A percentile compares a stretch with the other conserved stretches of the same genome.
Conservation (phyloP, 2,329 filamentous ascomycete species). For the Ophiostoma sp. region DNA sequence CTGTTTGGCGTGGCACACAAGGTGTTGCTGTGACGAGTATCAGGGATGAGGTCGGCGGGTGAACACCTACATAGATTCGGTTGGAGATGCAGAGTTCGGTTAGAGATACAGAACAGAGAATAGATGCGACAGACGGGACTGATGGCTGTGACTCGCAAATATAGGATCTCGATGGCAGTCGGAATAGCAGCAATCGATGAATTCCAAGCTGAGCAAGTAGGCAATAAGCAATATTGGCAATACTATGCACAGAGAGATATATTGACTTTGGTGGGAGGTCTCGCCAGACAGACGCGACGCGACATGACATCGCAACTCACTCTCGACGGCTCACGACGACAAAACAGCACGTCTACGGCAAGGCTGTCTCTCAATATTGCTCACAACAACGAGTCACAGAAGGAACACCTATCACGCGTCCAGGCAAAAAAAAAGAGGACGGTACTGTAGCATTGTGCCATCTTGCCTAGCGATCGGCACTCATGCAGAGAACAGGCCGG, state of each 20-base stretch:
- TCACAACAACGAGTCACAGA: background rate
- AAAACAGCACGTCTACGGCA: background rate
- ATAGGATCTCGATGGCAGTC: background rate
- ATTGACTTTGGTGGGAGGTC: too few species aligned
- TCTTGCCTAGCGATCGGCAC: background rate
- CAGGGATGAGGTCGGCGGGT: too few species aligned
- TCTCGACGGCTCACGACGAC: background rate
- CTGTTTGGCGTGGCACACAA: too few species aligned
- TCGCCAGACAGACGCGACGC: background rate
- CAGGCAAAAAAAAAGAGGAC: background rate
- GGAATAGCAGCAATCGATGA: too few species aligned
- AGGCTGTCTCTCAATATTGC: background rate
- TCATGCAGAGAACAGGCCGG: background rate
- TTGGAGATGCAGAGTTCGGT: too few species aligned
- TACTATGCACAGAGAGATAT: background rate
- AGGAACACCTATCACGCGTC: background rate
- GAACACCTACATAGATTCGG: too few species aligned
- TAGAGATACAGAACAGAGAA: background rate
- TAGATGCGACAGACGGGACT: too few species aligned
- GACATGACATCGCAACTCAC: background rate
- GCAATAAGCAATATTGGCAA: background rate
- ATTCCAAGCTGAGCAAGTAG: too few species aligned
- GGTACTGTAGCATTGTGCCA: background rate
- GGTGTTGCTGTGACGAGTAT: too few species aligned
- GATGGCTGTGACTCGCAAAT: too few species aligned